Conservation (phyloP, 805 yeast species). For the Ogataea ramenticola region DNA sequence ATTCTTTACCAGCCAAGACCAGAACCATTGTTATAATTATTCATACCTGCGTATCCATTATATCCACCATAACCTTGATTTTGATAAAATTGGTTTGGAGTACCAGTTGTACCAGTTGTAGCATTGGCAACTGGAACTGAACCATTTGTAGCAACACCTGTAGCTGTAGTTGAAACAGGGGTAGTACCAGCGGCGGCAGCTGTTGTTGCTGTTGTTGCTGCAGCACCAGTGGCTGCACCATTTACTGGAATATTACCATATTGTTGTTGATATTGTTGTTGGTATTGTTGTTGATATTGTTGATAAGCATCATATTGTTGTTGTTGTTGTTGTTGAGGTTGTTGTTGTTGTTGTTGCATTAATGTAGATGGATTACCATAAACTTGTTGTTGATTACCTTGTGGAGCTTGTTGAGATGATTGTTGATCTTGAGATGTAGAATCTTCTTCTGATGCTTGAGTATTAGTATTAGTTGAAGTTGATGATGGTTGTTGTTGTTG, state of each 20-base stretch:
- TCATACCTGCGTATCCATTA: background rate
- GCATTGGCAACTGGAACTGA: conserved; percentile 4
- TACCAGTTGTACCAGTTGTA: conserved; percentile 9
- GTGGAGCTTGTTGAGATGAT: conserved; percentile 5
- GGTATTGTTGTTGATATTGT: conserved; percentile 5
- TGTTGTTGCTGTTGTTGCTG: conserved; percentile 2
- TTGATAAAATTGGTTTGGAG: conserved; percentile 9
- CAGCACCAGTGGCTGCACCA: background rate
- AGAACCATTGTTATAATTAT: background rate
- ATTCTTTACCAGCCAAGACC: too few species aligned
- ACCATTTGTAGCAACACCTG: background rate
- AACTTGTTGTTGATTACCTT: background rate
- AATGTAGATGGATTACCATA: conserved; percentile 5
- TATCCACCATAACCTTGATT: conserved; percentile 3
- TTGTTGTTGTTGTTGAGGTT: conserved; percentile 8
- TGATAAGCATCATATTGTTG: conserved; percentile 8
- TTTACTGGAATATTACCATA: background rate
- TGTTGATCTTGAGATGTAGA: conserved; percentile 4
- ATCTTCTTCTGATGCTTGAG: background rate
- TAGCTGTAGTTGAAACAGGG: background rate
- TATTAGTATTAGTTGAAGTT: background rate
- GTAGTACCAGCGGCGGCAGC: conserved; percentile 7
- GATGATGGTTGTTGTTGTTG: too few species aligned
- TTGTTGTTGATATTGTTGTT: conserved; percentile 8
- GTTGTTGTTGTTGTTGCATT: conserved; percentile 17